Base-by-base conservation (phyloP, 805 yeast genomes). In the Yarrowia hollandica region DNA sequence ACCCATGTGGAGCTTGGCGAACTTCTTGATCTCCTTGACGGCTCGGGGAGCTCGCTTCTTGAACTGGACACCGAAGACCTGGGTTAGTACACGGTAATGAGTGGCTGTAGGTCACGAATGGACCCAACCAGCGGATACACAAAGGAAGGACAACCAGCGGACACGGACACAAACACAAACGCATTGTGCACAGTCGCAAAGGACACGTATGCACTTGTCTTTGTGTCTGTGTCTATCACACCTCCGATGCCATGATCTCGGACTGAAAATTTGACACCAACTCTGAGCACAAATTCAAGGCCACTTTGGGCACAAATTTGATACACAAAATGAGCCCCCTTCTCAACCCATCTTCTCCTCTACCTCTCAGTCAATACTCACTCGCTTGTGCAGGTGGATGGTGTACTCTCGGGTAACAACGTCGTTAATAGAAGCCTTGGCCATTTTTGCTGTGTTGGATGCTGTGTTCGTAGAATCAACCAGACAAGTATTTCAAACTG, bases 351-450 rank as follows among this genome's bases (percentile, higher is more conserved):
- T 16, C 15, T 7, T 11, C 37, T 25, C 9, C 9, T 25, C 9
- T 10, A 7, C 28, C 16, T 12, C 37, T 6, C 33, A 3, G 18
- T 12, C 16, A 8, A 19, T 59, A 87, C 95, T 77, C 86, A 89
- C 96, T 83, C 98, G 90, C 82, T 90, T 92, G 96, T 90, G 96
- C 81, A 92, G 83, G 90, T 94, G 92, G 81, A 94, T 91, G 86
- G 99, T 94, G 90, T 94, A 94, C 83, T 94, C 99, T 82, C 99
- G 96, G 79, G 99, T 88, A 81, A 94, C 97, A 81, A 90, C 97
- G 91, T 94, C 98, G 83, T 88, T 88, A 78, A 90, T 83, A 80
- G 92, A 95, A 80, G 85, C 83, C 79, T 80, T 80, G 62, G 79
- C 78, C 79, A 75, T 75, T 70, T 61, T 61, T 64, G 57, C 37